phyloP scores from a whole-genome alignment of 2,329 filamentous ascomycete species.

The Cryphonectria japonica region DNA sequence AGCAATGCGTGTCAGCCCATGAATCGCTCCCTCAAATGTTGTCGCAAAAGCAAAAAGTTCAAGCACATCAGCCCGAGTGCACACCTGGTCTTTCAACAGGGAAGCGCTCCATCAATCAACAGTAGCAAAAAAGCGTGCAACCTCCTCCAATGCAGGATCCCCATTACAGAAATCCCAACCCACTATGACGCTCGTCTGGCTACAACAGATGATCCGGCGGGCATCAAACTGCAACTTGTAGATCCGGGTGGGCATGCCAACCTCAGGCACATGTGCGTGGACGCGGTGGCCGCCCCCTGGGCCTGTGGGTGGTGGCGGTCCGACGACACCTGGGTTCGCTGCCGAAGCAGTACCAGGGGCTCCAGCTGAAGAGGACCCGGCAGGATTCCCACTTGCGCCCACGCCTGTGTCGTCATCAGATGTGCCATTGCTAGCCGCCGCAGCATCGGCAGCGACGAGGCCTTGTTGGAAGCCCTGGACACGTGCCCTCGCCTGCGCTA shows the following conservation, averaged over 20 bases:
- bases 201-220: constrained; percentile 90
- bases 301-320: constrained; percentile 27
- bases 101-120: constrained; percentile 45
- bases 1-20: background rate
- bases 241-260: constrained; percentile 62
- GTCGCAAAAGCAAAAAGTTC: background rate
- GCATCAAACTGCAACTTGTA: constrained; percentile 98
- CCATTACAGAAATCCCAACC: constrained; percentile 97
- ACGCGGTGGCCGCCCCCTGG: constrained; percentile 33
- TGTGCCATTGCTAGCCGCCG: constrained; percentile 14
- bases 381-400: background rate
- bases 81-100: background rate
- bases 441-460: constrained; percentile 28
- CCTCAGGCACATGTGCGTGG: constrained; percentile 53
- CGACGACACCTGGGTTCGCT: constrained; percentile 2
- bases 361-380: constrained; percentile 20
- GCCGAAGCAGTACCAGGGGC: constrained; percentile 12
- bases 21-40: background rate
- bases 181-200: constrained; percentile 87
- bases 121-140: constrained; percentile 75
- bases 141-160: constrained; percentile 78
- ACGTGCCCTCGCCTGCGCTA: constrained; percentile 43
- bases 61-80: background rate
- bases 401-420: constrained; percentile 23
- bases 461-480: constrained; percentile 36